Percentiles rank a stretch among this genome's conserved stretches.
phyloP scores from a whole-genome alignment of 1,139 yeast genomes.

The Saccharomyces pastorianus region DNA sequence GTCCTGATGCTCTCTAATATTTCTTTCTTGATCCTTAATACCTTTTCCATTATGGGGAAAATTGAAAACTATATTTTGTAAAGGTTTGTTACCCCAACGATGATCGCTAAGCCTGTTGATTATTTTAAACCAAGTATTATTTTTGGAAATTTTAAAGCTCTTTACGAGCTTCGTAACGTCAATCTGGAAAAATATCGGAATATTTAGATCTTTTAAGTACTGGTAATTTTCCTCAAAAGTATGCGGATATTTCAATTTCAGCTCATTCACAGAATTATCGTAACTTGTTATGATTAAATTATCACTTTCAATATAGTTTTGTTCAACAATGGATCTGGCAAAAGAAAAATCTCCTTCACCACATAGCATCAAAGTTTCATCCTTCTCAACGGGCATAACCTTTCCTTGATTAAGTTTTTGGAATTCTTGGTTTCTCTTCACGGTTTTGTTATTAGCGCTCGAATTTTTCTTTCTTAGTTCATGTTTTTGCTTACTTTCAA shows the following conservation, averaged over 20 bases:
- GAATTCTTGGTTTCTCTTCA: slow-evolving; percentile 17
- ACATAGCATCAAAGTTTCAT: slow-evolving; percentile 53
- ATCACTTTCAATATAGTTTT: slow-evolving; percentile 41
- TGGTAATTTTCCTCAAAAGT: slow-evolving; percentile 41
- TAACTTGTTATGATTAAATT: slow-evolving; percentile 65
- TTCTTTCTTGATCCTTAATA: slow-evolving; percentile 76
- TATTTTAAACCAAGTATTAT: slow-evolving; percentile 29
- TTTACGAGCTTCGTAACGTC: slow-evolving; percentile 58
- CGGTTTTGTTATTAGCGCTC: slow-evolving; percentile 19
- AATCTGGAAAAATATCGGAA: slow-evolving; percentile 45
- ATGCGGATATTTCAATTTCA: slow-evolving; percentile 56
- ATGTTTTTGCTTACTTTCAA: slow-evolving; percentile 19
- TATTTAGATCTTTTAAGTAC: slow-evolving; percentile 34
- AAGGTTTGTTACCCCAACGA: slow-evolving; percentile 33
- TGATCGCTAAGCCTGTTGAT: slow-evolving; percentile 16
- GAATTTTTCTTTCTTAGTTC: slow-evolving; percentile 18
- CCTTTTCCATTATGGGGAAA: slow-evolving; percentile 93
- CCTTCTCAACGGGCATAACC: slow-evolving; percentile 49
- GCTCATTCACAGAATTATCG: slow-evolving; percentile 49
- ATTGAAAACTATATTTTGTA: slow-evolving; percentile 68
- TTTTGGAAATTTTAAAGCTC: slow-evolving; percentile 40
- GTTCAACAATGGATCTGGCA: slow-evolving; percentile 54
- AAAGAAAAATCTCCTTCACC: slow-evolving; percentile 95
- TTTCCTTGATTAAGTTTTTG: slow-evolving; percentile 24
- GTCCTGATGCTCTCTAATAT: slow-evolving; percentile 72